Percentiles rank a stretch among this genome's conserved stretches.
Evolutionary conservation across 1,139 yeast genomes (phyloP).

Genomic region (Debaryomyces subglobosus): DNA sequence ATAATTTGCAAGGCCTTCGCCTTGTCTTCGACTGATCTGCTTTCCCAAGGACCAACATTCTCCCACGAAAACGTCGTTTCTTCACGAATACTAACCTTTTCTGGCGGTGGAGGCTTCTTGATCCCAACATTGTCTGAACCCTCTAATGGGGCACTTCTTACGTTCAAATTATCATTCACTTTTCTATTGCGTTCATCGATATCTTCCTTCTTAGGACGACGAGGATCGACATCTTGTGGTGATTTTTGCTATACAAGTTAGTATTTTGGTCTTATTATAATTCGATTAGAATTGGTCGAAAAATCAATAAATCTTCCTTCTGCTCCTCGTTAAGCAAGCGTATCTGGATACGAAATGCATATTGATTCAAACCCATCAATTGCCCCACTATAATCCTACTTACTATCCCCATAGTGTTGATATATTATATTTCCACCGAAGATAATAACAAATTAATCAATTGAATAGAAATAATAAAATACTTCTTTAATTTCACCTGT

Average conservation of each 20-base stretch:
- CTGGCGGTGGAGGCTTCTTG: constrained; percentile 17
- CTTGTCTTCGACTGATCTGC: constrained; percentile 27
- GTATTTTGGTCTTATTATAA: background rate
- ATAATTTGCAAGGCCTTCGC: constrained; percentile 25
- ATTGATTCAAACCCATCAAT: background rate
- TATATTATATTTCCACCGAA: constrained; percentile 5
- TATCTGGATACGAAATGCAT: background rate
- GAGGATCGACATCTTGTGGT: constrained; percentile 9
- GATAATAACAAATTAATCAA: constrained; percentile 4
- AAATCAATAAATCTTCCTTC: background rate
- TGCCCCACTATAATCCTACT: background rate
- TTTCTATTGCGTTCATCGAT: constrained; percentile 34
- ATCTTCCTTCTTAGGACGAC: constrained; percentile 28
- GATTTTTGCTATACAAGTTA: constrained; percentile 10
- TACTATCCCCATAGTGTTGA: constrained; percentile 8
- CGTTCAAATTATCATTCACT: constrained; percentile 15
- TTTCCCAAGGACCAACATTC: constrained; percentile 47
- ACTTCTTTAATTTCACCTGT: background rate
- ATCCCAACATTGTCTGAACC: constrained; percentile 20
- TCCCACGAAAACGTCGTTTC: constrained; percentile 45
- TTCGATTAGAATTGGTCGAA: background rate
- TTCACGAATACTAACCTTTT: constrained; percentile 30
- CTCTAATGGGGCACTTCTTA: constrained; percentile 25
- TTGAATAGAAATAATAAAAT: constrained; percentile 1
- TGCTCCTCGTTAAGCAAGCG: background rate